Percentiles rank a stretch among this genome's conserved stretches.
Conservation (phyloP, 495 filamentous ascomycete species). For the Aspergillus nidulans region DNA sequence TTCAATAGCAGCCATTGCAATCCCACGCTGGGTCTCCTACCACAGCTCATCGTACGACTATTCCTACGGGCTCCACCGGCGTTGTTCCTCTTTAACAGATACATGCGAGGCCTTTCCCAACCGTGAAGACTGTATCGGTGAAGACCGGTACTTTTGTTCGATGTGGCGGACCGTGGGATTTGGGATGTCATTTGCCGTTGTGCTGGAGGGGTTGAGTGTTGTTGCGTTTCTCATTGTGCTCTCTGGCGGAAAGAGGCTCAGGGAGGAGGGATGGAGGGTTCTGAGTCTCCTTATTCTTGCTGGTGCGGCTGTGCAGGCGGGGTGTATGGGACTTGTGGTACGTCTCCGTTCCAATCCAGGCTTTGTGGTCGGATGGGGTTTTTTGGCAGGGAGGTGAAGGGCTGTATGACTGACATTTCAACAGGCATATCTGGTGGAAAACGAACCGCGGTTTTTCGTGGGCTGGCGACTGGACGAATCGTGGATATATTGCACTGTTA, state of each 20-base stretch:
- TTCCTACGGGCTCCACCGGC: slow-evolving; percentile 73
- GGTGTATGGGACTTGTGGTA: slow-evolving; percentile 76
- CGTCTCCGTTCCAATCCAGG: slow-evolving; percentile 49
- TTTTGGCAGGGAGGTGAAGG: not conserved
- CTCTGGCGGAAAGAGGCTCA: slow-evolving; percentile 67
- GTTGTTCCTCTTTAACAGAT: slow-evolving; percentile 64
- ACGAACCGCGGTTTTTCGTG: slow-evolving; percentile 79
- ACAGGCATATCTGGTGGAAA: slow-evolving; percentile 77
- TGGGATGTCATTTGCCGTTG: slow-evolving; percentile 73
- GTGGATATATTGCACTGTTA: slow-evolving; percentile 72
- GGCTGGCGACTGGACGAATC: slow-evolving; percentile 79
- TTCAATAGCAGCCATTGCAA: slow-evolving; percentile 67
- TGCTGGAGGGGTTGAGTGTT: slow-evolving; percentile 69
- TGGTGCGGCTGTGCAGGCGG: slow-evolving; percentile 58
- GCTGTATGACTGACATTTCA: not conserved
- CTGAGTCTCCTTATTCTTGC: slow-evolving; percentile 59
- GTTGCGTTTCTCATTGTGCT: slow-evolving; percentile 72
- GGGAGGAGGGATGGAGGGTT: slow-evolving; percentile 74
- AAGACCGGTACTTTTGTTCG: slow-evolving; percentile 75
- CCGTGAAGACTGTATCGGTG: slow-evolving; percentile 62
- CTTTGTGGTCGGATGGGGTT: too few species aligned
- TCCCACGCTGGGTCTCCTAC: slow-evolving; percentile 79
- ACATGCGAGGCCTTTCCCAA: slow-evolving; percentile 56
- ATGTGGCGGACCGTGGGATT: slow-evolving; percentile 89
- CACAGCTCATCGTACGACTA: slow-evolving; percentile 54